A percentile compares a stretch with the other conserved stretches of the same genome.
Conservation (phyloP, 2,329 filamentous ascomycete genomes). For the Hypoxylon sp. region DNA sequence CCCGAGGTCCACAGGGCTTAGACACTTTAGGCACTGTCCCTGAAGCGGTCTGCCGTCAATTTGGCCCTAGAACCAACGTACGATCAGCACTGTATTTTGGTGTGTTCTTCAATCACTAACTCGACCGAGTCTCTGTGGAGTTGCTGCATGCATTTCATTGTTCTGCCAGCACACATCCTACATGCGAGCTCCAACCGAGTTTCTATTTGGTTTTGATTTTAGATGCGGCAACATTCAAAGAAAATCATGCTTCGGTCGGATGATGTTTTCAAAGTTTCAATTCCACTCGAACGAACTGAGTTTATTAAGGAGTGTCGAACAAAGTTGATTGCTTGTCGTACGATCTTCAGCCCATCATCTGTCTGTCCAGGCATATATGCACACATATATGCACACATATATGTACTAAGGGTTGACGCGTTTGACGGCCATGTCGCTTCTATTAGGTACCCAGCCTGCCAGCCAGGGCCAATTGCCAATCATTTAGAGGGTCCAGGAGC, state of each 20-base stretch:
- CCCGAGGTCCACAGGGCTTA: no score
- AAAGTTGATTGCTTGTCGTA: conserved; percentile 19
- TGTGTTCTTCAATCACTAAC: not conserved
- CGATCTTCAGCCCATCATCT: conserved; percentile 20
- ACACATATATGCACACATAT: no score
- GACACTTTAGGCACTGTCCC: conserved; percentile 18
- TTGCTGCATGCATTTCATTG: not conserved
- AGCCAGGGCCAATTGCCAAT: no score
- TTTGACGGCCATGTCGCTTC: no score
- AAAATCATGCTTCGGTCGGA: conserved; percentile 17
- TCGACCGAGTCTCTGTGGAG: not conserved
- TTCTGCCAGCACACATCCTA: not conserved
- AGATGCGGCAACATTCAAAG: not conserved
- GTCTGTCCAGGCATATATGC: no score
- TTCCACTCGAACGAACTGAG: not conserved
- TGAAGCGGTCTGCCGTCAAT: conserved; percentile 9
- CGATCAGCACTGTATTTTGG: conserved; percentile 12
- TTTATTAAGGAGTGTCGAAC: not conserved
- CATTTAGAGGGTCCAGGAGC: no score
- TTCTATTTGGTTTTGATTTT: conserved; percentile 1
- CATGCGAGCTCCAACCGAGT: not conserved
- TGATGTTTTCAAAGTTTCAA: conserved; percentile 13
- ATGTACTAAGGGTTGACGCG: not conserved
- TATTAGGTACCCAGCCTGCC: no score
- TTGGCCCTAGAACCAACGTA: conserved; percentile 4